These are phyloP conservation scores for Afroboletus lepidellus DNA, from an alignment of 1,284 basidiomycete genomes.

Conservation along the genomic window DNA sequence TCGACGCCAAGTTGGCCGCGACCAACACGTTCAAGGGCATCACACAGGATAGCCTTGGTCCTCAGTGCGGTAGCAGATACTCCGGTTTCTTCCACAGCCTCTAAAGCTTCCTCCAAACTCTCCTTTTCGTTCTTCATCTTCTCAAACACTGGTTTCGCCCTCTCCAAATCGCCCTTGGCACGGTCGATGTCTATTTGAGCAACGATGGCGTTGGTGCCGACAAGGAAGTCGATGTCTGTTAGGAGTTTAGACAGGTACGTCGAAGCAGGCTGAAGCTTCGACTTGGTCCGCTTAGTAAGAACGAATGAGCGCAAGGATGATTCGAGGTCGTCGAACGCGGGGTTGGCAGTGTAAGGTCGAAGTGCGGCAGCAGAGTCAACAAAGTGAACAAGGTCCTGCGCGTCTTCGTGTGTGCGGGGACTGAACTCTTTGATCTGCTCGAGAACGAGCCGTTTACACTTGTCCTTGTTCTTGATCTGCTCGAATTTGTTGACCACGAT, in stretches of 20 bases:
- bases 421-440: conserved; percentile 95
- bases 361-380: conserved; percentile 85
- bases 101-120: conserved; percentile 76
- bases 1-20: conserved; percentile 71
- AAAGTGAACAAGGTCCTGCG: conserved; percentile 95
- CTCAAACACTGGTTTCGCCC: conserved; percentile 81
- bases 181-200: conserved; percentile 79
- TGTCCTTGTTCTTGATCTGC: conserved; percentile 93
- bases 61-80: conserved; percentile 53
- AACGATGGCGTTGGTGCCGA: conserved; percentile 82
- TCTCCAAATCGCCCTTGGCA: conserved; percentile 71
- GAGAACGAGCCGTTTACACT: conserved; percentile 85
- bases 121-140: conserved; percentile 79
- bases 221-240: conserved; percentile 85
- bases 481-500: conserved; percentile 99
- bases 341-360: conserved; percentile 61
- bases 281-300: conserved; percentile 91
- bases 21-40: conserved; percentile 77
- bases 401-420: conserved; percentile 89
- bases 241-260: conserved; percentile 92
- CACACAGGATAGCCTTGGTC: conserved; percentile 62
- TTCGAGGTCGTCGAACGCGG: conserved; percentile 86
- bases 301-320: conserved; percentile 94
- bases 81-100: conserved; percentile 78
- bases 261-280: conserved; percentile 93